These are phyloP conservation scores for Beauveria sp. DNA, from an alignment of 2,329 filamentous ascomycete species.

Conservation along the genomic window DNA sequence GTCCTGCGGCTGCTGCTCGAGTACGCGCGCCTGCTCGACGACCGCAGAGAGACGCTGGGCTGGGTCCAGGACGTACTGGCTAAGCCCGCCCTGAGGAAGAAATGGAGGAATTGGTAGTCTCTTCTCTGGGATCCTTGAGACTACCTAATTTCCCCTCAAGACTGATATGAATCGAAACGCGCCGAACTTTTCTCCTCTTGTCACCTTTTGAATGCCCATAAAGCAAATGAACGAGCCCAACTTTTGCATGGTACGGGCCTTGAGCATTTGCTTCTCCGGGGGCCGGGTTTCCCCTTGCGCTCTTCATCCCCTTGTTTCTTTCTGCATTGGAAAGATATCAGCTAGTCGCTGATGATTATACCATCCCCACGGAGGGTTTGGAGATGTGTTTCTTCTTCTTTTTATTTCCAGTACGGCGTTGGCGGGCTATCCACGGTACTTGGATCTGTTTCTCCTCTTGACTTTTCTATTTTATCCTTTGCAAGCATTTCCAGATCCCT, in stretches of 20 bases:
- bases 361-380: background rate
- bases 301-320: too few species aligned
- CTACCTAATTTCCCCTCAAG: background rate
- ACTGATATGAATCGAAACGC: background rate
- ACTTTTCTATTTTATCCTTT: background rate
- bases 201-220: background rate
- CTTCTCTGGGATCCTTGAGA: background rate
- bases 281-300: too few species aligned
- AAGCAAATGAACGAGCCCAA: background rate
- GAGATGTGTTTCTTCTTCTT: background rate
- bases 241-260: background rate
- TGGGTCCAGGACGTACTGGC: conserved; percentile 44
- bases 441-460: background rate
- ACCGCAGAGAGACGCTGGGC: conserved; percentile 43
- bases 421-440: background rate
- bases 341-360: background rate
- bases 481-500: background rate
- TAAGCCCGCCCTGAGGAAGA: conserved; percentile 24
- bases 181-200: background rate
- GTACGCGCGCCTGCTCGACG: conserved; percentile 50
- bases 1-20: conserved; percentile 56
- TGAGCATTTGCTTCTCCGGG: background rate
- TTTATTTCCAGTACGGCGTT: background rate
- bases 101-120: conserved; percentile 22
- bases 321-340: background rate